phyloP scores from a whole-genome alignment of 495 filamentous ascomycete species.

The Podospora pseudocomata region DNA sequence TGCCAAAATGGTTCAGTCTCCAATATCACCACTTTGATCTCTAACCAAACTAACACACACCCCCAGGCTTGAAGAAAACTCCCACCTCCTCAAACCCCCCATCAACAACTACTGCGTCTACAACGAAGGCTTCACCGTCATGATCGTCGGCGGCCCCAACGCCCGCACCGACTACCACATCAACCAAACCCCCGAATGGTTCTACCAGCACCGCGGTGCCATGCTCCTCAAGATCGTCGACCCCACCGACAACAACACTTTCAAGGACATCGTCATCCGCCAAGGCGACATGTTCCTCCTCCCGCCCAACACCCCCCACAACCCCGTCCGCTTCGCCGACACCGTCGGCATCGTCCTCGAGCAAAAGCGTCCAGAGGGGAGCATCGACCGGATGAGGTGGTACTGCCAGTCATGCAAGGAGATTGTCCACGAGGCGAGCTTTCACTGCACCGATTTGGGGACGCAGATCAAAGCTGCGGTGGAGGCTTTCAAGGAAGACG shows the following conservation, averaged over 20 bases:
- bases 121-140: conserved; percentile 72
- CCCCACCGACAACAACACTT: conserved; percentile 38
- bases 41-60: conserved; percentile 19
- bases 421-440: conserved; percentile 79
- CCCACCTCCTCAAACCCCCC: conserved; percentile 88
- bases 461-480: conserved; percentile 96
- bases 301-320: conserved; percentile 86
- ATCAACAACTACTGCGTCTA: conserved; percentile 98
- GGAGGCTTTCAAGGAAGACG: conserved; percentile 69
- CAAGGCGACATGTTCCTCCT: conserved; percentile 95
- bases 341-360: conserved; percentile 85
- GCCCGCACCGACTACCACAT: conserved; percentile 98
- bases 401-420: conserved; percentile 71
- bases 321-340: conserved; percentile 61
- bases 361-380: conserved; percentile 66
- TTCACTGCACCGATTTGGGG: conserved; percentile 89
- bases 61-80: conserved; percentile 83
- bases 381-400: conserved; percentile 82
- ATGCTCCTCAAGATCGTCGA: conserved; percentile 93
- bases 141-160: conserved; percentile 96
- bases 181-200: conserved; percentile 94
- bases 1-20: conserved; percentile 74
- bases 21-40: background rate
- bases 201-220: conserved; percentile 89
- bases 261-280: conserved; percentile 80